A percentile compares a stretch with the other conserved stretches of the same genome.
Conservation (phyloP, 768 basidiomycete genomes). For the Phallus indusiatus region DNA sequence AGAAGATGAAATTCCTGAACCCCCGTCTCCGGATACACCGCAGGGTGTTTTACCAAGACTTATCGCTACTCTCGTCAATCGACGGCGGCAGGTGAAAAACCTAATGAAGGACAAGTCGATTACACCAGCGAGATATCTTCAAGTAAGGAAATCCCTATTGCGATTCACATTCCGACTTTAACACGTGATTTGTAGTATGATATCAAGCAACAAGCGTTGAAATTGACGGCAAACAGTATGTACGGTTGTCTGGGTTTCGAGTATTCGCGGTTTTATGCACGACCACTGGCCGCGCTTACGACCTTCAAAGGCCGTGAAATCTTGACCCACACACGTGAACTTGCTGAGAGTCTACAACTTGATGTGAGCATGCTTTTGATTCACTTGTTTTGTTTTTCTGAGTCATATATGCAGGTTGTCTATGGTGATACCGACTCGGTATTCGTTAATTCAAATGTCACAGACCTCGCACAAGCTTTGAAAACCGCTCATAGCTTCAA, state of each 20-base stretch:
- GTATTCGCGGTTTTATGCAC: conserved; percentile 92
- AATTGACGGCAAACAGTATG: conserved; percentile 99
- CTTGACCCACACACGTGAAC: conserved; percentile 81
- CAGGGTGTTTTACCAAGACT: conserved; percentile 95
- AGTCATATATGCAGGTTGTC: conserved; percentile 56
- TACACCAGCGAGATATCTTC: conserved; percentile 66
- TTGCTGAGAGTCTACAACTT: conserved; percentile 82
- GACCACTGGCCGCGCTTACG: conserved; percentile 93
- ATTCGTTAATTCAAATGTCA: conserved; percentile 93
- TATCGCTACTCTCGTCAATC: conserved; percentile 90
- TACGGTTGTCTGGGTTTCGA: conserved; percentile 99
- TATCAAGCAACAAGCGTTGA: conserved; percentile 93
- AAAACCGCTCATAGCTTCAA: conserved; percentile 91
- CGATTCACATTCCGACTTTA: background rate
- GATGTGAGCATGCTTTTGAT: conserved; percentile 50
- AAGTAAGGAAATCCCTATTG: conserved; percentile 40
- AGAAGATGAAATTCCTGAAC: conserved; percentile 85
- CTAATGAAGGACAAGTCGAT: conserved; percentile 85
- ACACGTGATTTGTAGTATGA: conserved; percentile 56
- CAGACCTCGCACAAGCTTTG: conserved; percentile 78
- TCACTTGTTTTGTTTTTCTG: background rate
- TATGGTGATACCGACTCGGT: conserved; percentile 99
- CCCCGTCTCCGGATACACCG: conserved; percentile 56
- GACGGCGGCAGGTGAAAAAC: conserved; percentile 83
- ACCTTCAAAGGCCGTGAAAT: conserved; percentile 98